Evolutionary conservation across 352 stramenopile species (phyloP), one percentile per base, ranked within the genome.

Genomic region (Phytophthora chlamydospora): DNA sequence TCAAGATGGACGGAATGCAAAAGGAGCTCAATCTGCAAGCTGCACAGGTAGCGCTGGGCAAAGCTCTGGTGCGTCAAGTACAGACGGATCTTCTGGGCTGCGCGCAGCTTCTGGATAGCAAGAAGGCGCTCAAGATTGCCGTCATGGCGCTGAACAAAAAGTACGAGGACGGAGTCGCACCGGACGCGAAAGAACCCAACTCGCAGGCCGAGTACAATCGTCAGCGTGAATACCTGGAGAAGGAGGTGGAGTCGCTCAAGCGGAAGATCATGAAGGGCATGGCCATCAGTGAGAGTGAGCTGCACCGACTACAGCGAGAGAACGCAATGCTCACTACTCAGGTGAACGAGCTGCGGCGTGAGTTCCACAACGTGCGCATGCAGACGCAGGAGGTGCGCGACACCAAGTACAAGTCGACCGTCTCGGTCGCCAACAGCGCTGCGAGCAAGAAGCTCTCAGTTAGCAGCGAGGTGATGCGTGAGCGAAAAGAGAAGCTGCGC

Each of bases 1-100:
- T 90, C n/a, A 97, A 98, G 65, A 93, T 98, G 71, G 95, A 98
- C 31, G 80, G 85, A 12, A 96, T 96, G 88, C 88, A 96, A 43
- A 90, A 90, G 41, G 87, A 93, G 48, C 78, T 92, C 34, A 80
- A 88, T 44, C 55, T 73, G 21, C 87, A 94, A 68, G 80, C 86
- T 32, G 66, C 73, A 6, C 73, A 93, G 31, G 80, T 92, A 14
- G 74, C 75, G 34, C 72, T 85, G 1, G 81, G 83, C 14, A 89
- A 89, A 42, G 41, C 84, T 11, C 66, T 94, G 24, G 80, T 90
- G 54, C 83, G 82, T 33, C 85, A 94, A 48, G 83, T 96, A 10
- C 85, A 93, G 49, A 87, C 66, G 36, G 88, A 95, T 59, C 67
- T 95, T 38, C 59, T 91, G 34, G 67, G 69, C 6, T 93, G 83